Base-by-base conservation (phyloP, 225 moss, liverwort and hornwort genomes). In the Straminergon stramineum region DNA sequence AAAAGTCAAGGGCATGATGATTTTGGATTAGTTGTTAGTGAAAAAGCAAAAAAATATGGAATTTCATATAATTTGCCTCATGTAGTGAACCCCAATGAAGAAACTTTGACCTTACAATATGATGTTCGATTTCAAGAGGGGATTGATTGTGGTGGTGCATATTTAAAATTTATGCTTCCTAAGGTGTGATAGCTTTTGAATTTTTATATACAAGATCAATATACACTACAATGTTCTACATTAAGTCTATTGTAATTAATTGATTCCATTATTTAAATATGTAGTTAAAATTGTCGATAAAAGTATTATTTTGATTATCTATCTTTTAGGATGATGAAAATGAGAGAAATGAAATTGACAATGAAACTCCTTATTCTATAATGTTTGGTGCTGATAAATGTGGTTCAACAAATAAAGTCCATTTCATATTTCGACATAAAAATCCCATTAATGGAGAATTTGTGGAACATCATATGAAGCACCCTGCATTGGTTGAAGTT, bases 201-300 rank as follows among this genome's bases (percentile, higher is more conserved):
- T 12, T 39, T n/a, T 18, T 39, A 17, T 39, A 58, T n/a, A 27
- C 3, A 58, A 56, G 9, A 79, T 58, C 5, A n/a, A 17, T 26
- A 7, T 12, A 18, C 3, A 80, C 3, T 18, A 28, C 5, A 58
- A 58, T 10, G 19, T 15, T n/a, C 5, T 39, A 80, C 2, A 39
- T 28, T 18, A 80, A 0, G 0, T 5, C 5, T 39, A 28, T 28
- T 79, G 3, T 18, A 18, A 3, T 58, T 37, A 7, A 10, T 17
- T 26, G 1, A n/a, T 24, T 57, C 6, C 32, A 32, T 65, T 8
- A 11, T 79, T 9, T 57, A 2, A n/a, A 10, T 79, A 11, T 11
- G 0, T 16, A 26, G 26, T n/a, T 79, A 17, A 56, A 57, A 17
- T 0, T 57, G 0, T 2, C 2, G 1, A 26, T n/a, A 37, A 57